Conservation (phyloP, 768 basidiomycete species). For the Mycena epipterygia region DNA sequence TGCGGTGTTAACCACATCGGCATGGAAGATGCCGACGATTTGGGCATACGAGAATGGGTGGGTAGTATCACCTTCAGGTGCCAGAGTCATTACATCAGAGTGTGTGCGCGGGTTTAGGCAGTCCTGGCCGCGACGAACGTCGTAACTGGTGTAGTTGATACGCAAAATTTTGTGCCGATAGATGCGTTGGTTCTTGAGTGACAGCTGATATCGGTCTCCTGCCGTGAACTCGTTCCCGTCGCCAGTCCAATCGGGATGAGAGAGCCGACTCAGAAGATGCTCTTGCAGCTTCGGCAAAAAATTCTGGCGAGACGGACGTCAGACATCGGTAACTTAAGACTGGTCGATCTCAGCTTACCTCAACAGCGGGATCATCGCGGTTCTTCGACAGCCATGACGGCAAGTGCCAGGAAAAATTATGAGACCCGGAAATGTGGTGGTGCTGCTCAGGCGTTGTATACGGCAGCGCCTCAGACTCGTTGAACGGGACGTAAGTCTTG, state of each 20-base stretch:
- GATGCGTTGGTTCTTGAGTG: conserved; percentile 31
- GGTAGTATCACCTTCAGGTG: conserved; percentile 29
- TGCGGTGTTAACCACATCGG: neutral
- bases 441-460: conserved; percentile 27
- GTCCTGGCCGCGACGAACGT: conserved; percentile 44
- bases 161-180: conserved; percentile 43
- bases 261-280: conserved; percentile 27
- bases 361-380: neutral
- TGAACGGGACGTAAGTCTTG: neutral
- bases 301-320: conserved; percentile 22
- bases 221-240: conserved; percentile 24
- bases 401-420: conserved; percentile 23
- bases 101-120: conserved; percentile 44
- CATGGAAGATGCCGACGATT: conserved; percentile 12
- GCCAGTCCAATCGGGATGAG: conserved; percentile 17
- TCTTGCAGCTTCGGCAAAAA: conserved; percentile 36
- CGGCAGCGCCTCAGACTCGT: conserved; percentile 21
- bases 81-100: conserved; percentile 42
- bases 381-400: conserved; percentile 6
- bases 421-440: conserved; percentile 28
- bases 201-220: neutral
- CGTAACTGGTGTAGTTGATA: conserved; percentile 49
- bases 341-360: neutral
- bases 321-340: too few species aligned
- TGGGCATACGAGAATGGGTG: conserved; percentile 42